Conservation (phyloP, 2,329 filamentous ascomycete genomes). For the Elsinoe ampelina region DNA sequence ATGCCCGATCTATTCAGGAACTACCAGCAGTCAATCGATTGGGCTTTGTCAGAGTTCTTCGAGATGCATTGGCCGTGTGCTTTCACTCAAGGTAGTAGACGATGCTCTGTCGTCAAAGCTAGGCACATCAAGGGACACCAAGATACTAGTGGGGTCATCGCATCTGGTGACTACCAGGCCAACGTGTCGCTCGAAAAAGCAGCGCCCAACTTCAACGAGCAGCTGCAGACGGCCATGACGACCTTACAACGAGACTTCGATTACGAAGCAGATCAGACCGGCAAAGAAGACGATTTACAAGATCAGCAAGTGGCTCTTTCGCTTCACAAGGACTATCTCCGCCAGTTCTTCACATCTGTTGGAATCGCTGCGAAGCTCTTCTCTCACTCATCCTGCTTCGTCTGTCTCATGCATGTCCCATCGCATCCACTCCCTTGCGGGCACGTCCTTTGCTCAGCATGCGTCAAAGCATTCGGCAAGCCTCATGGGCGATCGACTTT, state of each 20-base stretch:
- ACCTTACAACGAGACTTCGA: constrained; percentile 15
- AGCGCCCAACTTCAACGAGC: constrained; percentile 22
- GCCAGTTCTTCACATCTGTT: constrained; percentile 28
- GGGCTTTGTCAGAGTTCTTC: constrained; percentile 29
- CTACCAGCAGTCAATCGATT: constrained; percentile 36
- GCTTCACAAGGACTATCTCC: constrained; percentile 24
- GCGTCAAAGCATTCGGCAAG: constrained; percentile 30
- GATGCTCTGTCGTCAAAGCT: constrained; percentile 27
- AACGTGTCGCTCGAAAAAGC: constrained; percentile 26
- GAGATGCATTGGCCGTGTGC: constrained; percentile 38
- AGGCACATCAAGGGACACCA: constrained; percentile 39
- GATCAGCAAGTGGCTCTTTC: constrained; percentile 20
- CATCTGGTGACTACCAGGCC: constrained; percentile 33
- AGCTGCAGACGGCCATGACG: constrained; percentile 22
- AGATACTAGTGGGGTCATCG: constrained; percentile 35
- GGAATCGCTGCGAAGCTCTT: constrained; percentile 22
- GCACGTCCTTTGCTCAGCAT: constrained; percentile 38
- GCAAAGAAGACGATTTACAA: constrained; percentile 20
- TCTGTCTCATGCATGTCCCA: constrained; percentile 36
- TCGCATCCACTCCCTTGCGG: constrained; percentile 38
- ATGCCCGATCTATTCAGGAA: constrained; percentile 32
- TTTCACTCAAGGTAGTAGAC: constrained; percentile 26
- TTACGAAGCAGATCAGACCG: constrained; percentile 1
- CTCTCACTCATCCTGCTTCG: constrained; percentile 40
- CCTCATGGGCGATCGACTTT: constrained; percentile 18